Evolutionary conservation across 129 eudicot genomes (phyloP).

Genomic region (Dittrichia graveolens): DNA sequence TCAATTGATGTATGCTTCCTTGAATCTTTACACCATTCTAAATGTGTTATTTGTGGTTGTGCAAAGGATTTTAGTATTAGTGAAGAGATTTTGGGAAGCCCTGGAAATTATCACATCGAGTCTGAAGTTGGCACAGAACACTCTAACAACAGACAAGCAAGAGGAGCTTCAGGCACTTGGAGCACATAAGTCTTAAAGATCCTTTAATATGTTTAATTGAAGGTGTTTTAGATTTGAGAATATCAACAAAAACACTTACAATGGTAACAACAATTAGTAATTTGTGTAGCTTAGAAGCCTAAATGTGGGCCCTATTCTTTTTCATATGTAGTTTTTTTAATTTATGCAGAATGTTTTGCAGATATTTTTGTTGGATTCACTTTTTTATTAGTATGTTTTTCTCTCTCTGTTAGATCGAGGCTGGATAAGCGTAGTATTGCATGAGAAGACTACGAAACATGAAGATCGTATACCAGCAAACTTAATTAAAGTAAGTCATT

Average conservation of each 20-base stretch:
- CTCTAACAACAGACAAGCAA: slow-evolving; percentile 58
- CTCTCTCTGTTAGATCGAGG: slow-evolving; percentile 33
- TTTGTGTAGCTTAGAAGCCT: background rate
- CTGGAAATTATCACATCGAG: slow-evolving; percentile 65
- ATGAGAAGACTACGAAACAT: slow-evolving; percentile 49
- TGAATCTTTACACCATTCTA: background rate
- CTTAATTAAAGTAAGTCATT: slow-evolving; percentile 68
- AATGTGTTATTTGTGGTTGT: slow-evolving; percentile 46
- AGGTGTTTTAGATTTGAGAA: background rate
- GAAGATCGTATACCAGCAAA: slow-evolving; percentile 72
- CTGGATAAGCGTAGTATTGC: slow-evolving; percentile 71
- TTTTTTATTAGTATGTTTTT: background rate
- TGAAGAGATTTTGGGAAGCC: slow-evolving; percentile 77
- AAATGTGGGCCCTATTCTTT: background rate
- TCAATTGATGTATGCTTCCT: background rate
- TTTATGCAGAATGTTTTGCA: background rate
- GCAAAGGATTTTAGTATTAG: slow-evolving; percentile 63
- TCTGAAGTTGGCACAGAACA: slow-evolving; percentile 63
- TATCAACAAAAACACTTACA: slow-evolving; percentile 35
- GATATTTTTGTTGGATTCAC: background rate
- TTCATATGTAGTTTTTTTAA: background rate
- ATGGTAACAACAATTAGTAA: no score
- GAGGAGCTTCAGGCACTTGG: slow-evolving; percentile 83
- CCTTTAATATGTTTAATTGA: background rate
- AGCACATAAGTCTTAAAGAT: slow-evolving; percentile 66